A percentile compares a stretch with the other conserved stretches of the same genome.
Evolutionary conservation across 352 stramenopile genomes (phyloP).

Genomic region (Phytophthora pluvialis): DNA sequence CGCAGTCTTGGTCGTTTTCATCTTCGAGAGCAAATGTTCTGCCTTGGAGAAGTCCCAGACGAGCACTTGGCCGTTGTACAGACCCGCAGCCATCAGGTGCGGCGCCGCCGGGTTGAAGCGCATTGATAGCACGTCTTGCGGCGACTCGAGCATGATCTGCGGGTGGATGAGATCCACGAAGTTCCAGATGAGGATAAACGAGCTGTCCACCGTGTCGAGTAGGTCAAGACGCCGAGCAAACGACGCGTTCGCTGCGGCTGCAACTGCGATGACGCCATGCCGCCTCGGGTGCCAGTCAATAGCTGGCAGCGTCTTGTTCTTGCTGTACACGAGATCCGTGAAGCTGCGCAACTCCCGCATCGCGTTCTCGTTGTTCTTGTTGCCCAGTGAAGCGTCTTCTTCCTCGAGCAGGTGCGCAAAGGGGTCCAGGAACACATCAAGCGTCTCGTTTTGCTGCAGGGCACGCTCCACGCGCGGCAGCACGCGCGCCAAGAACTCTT

Average conservation of each 20-base stretch:
- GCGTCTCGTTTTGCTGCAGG: slow-evolving; percentile 86
- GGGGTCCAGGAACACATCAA: slow-evolving; percentile 86
- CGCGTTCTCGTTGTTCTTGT: slow-evolving; percentile 87
- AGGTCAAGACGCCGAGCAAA: slow-evolving; percentile 80
- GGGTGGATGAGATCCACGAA: slow-evolving; percentile 95
- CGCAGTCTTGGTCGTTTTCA: slow-evolving; percentile 50
- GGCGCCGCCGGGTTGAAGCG: slow-evolving; percentile 91
- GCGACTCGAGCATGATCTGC: slow-evolving; percentile 92
- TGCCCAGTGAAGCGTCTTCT: slow-evolving; percentile 62
- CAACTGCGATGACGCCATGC: slow-evolving; percentile 89
- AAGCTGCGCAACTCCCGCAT: slow-evolving; percentile 94
- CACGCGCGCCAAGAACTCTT: slow-evolving; percentile 68
- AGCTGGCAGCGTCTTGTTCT: slow-evolving; percentile 89
- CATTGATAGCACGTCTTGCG: slow-evolving; percentile 90
- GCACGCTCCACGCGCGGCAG: slow-evolving; percentile 76
- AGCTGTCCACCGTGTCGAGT: slow-evolving; percentile 79
- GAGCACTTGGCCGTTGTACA: slow-evolving; percentile 91
- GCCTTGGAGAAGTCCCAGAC: slow-evolving; percentile 92
- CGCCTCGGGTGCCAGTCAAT: slow-evolving; percentile 94
- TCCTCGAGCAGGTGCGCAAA: slow-evolving; percentile 73
- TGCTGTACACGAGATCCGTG: slow-evolving; percentile 94
- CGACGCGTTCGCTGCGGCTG: slow-evolving; percentile 83
- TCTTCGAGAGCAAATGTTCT: slow-evolving; percentile 67
- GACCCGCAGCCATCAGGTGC: slow-evolving; percentile 79
- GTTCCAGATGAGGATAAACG: slow-evolving; percentile 94